Conservation (phyloP, 257 asterid species). For the Solanum megistacrolobum region DNA sequence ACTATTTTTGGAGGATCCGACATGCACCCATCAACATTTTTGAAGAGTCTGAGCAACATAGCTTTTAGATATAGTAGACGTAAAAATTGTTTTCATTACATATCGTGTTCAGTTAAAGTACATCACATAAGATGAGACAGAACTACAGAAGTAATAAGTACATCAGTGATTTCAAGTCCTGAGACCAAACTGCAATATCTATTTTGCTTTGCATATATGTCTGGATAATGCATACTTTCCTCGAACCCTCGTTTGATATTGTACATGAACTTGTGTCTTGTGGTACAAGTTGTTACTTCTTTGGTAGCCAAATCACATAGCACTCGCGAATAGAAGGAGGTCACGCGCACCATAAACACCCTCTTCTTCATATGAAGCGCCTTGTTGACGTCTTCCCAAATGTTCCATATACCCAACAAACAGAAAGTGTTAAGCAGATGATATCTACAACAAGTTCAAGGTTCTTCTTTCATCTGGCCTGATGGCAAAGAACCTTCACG, state of each 20-base stretch:
- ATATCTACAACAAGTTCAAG: background rate
- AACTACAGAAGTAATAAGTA: too few species aligned
- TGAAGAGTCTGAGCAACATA: background rate
- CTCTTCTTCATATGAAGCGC: background rate
- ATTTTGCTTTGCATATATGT: background rate
- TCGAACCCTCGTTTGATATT: background rate
- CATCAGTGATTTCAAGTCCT: background rate
- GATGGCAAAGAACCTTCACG: conserved; percentile 16
- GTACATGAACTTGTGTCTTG: background rate
- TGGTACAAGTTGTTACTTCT: background rate
- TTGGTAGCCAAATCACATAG: background rate
- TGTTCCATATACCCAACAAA: background rate
- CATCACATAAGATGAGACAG: background rate
- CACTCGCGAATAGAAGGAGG: background rate
- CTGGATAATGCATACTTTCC: background rate
- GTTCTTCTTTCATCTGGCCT: background rate
- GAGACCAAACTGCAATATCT: background rate
- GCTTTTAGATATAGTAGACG: too few species aligned
- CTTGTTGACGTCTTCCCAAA: background rate
- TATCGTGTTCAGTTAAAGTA: background rate
- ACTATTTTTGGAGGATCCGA: too few species aligned
- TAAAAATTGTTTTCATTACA: background rate
- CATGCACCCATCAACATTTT: too few species aligned
- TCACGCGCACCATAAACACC: background rate
- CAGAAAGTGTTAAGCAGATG: background rate